phyloP scores from a whole-genome alignment of 2,329 filamentous ascomycete genomes.

The Penicillium italicum region DNA sequence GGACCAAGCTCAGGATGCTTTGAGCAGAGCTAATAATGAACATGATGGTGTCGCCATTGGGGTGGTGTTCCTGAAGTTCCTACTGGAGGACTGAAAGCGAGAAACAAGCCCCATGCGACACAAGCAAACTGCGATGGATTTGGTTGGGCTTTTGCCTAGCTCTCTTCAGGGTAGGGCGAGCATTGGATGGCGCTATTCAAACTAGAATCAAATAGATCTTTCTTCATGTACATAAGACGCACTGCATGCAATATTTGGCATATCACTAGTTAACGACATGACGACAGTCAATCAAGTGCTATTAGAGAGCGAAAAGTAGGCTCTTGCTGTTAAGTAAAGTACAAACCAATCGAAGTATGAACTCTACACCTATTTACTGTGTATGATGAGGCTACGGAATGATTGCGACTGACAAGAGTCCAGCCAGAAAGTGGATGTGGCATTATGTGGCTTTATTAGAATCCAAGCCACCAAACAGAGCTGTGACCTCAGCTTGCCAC shows the following conservation, averaged over 20 bases:
- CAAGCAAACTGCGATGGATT: neutral
- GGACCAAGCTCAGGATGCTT: conserved; percentile 64
- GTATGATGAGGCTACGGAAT: neutral
- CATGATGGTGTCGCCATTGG: conserved; percentile 80
- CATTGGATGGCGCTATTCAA: neutral
- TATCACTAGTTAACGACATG: neutral
- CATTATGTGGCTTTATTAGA: neutral
- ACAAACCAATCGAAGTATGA: neutral
- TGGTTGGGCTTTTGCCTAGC: neutral
- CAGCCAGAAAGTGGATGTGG: neutral
- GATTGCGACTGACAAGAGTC: neutral
- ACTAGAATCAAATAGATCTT: neutral
- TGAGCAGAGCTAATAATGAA: conserved; percentile 60
- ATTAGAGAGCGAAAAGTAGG: neutral
- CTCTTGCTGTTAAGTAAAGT: neutral
- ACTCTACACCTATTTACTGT: neutral
- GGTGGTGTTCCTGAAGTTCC: conserved; percentile 70
- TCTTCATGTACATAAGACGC: neutral
- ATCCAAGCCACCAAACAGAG: neutral
- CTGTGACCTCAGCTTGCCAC: neutral
- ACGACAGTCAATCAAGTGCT: neutral
- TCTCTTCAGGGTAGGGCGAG: neutral
- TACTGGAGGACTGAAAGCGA: conserved; percentile 52
- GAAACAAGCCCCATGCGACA: neutral
- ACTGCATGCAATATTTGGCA: neutral